Percentiles rank a stretch among this genome's conserved stretches.
Conservation (phyloP, 2,329 filamentous ascomycete species). For the Exophiala mesophila region DNA sequence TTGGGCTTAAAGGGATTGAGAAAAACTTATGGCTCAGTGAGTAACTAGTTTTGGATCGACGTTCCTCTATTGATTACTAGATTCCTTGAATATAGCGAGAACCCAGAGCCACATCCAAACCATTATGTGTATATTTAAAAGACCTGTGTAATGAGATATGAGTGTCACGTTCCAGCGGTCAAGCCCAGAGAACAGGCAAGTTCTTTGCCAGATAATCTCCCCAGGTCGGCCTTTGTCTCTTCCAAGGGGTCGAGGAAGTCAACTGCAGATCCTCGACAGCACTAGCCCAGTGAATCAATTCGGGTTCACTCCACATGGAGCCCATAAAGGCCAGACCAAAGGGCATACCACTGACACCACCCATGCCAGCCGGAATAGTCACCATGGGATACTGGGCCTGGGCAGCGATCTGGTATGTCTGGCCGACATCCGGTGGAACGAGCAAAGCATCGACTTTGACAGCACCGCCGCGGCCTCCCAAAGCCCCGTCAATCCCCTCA, state of each 20-base stretch:
- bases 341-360: slow-evolving; percentile 52
- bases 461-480: slow-evolving; percentile 37
- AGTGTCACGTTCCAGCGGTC: not conserved
- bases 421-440: slow-evolving; percentile 63
- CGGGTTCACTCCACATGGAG: not conserved
- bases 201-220: not conserved
- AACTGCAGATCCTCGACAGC: not conserved
- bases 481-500: slow-evolving; percentile 66
- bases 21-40: too few species aligned
- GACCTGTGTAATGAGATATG: too few species aligned
- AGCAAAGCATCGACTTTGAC: slow-evolving; percentile 56
- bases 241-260: not conserved
- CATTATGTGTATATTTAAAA: too few species aligned
- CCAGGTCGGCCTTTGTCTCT: not conserved
- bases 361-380: slow-evolving; percentile 60
- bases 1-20: too few species aligned
- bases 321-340: slow-evolving; percentile 55
- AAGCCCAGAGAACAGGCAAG: not conserved
- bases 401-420: slow-evolving; percentile 63
- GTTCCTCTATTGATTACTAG: too few species aligned
- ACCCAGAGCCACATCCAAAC: too few species aligned
- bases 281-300: not conserved
- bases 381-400: slow-evolving; percentile 72
- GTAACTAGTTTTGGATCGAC: too few species aligned
- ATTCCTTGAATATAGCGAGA: too few species aligned